Percentiles rank a stretch among this genome's conserved stretches.
phyloP scores from a whole-genome alignment of 148 eudicot genomes.

The Rhododendron simsii region DNA sequence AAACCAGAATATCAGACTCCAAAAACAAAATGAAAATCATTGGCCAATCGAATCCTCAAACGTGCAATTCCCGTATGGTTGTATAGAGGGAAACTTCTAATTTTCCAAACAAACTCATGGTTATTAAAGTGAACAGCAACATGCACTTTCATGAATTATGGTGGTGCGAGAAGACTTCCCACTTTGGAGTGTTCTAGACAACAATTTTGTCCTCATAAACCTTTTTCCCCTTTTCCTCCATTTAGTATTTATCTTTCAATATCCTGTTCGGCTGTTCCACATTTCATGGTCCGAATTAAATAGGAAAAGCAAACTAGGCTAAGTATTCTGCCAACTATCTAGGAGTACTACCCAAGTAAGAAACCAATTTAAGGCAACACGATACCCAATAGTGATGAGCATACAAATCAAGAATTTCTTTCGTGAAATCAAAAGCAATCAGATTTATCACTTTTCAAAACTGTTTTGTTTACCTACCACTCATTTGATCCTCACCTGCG shows the following conservation, averaged over 20 bases:
- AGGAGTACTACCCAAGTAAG: neutral
- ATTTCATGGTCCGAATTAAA: neutral
- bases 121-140: neutral
- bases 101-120: neutral
- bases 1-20: neutral
- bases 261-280: neutral
- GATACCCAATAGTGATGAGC: neutral
- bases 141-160: neutral
- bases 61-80: neutral
- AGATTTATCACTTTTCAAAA: neutral
- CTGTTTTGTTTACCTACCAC: neutral
- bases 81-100: neutral
- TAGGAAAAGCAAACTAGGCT: neutral
- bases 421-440: neutral
- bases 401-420: neutral
- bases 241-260: neutral
- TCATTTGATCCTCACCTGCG: constrained; percentile 40
- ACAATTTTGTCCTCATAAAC: neutral
- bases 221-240: neutral
- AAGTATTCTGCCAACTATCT: neutral
- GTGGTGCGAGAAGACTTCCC: neutral
- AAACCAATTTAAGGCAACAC: neutral
- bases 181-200: neutral
- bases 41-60: neutral
- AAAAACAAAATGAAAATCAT: neutral